Evolutionary conservation across 208 protist genomes (phyloP).

Genomic region (Crithidia sp.): DNA sequence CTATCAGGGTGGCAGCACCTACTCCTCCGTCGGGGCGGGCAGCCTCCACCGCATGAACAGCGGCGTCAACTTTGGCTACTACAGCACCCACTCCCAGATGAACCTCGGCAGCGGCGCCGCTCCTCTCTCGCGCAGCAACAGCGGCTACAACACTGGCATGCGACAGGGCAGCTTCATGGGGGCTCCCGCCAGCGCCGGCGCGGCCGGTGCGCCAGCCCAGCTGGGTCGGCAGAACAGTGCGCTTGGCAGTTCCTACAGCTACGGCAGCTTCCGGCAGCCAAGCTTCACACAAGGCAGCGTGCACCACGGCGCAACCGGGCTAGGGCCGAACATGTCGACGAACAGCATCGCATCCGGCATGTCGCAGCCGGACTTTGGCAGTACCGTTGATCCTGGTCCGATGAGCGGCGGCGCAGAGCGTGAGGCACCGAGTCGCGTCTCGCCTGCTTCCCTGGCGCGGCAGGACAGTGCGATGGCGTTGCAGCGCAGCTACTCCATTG

Average conservation of each 20-base stretch:
- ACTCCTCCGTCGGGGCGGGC: constrained; percentile 25
- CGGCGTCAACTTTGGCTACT: constrained; percentile 38
- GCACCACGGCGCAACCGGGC: constrained; percentile 21
- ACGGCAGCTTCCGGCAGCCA: constrained; percentile 37
- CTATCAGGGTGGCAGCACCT: constrained; percentile 9
- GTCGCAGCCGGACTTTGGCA: constrained; percentile 9
- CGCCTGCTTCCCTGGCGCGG: constrained; percentile 8
- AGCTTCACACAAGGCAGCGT: constrained; percentile 24
- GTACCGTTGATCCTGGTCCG: too few species aligned
- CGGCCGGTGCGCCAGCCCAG: constrained; percentile 9
- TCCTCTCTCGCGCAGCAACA: constrained; percentile 19
- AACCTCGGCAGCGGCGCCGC: constrained; percentile 3
- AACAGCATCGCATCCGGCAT: constrained; percentile 17
- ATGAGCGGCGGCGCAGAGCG: too few species aligned
- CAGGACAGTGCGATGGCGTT: constrained; percentile 41
- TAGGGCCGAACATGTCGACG: constrained; percentile 32
- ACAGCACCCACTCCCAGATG: constrained; percentile 22
- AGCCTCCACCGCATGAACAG: constrained; percentile 47
- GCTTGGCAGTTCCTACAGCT: constrained; percentile 28
- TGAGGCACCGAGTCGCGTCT: not conserved
- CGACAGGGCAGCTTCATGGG: constrained; percentile 28
- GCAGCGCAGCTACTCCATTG: constrained; percentile 46
- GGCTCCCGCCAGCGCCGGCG: not conserved
- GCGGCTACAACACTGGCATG: constrained; percentile 22
- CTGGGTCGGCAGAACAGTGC: constrained; percentile 24